These are phyloP conservation scores for Metschnikowia lachancei DNA, from an alignment of 805 yeast genomes.

Conservation along the genomic window DNA sequence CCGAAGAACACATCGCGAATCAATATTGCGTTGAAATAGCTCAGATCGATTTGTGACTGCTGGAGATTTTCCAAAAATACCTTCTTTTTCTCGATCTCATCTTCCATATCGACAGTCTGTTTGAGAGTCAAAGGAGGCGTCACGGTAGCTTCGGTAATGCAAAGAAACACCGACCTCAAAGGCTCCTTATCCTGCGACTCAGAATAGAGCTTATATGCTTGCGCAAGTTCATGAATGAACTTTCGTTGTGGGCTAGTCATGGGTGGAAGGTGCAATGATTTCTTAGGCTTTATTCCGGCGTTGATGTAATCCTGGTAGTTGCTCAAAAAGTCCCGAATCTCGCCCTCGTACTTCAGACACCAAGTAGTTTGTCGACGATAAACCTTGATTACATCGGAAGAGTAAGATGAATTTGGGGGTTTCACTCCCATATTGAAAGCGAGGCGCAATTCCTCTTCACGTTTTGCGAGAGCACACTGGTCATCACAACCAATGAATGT, in stretches of 20 bases:
- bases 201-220: constrained; percentile 53
- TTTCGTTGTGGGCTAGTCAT: constrained; percentile 68
- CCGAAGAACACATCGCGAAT: constrained; percentile 56
- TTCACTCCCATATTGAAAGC: constrained; percentile 48
- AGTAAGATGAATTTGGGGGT: constrained; percentile 35
- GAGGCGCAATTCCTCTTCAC: constrained; percentile 60
- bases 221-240: constrained; percentile 69
- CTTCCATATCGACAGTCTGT: constrained; percentile 35
- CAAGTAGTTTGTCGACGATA: constrained; percentile 59
- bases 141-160: constrained; percentile 29
- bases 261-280: constrained; percentile 62
- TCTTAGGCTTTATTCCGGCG: constrained; percentile 23
- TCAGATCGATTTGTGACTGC: constrained; percentile 26
- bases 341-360: constrained; percentile 63
- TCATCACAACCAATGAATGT: constrained; percentile 61
- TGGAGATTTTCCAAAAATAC: constrained; percentile 24
- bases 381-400: constrained; percentile 45
- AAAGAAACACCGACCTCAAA: constrained; percentile 65
- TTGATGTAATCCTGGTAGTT: constrained; percentile 26
- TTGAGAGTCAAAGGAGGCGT: constrained; percentile 48
- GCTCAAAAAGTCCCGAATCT: constrained; percentile 49
- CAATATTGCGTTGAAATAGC: constrained; percentile 51
- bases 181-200: constrained; percentile 86
- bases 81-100: constrained; percentile 22
- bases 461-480: constrained; percentile 56